These are phyloP conservation scores for Phytophthora europaea DNA, from an alignment of 352 stramenopile genomes.

Conservation along the genomic window DNA sequence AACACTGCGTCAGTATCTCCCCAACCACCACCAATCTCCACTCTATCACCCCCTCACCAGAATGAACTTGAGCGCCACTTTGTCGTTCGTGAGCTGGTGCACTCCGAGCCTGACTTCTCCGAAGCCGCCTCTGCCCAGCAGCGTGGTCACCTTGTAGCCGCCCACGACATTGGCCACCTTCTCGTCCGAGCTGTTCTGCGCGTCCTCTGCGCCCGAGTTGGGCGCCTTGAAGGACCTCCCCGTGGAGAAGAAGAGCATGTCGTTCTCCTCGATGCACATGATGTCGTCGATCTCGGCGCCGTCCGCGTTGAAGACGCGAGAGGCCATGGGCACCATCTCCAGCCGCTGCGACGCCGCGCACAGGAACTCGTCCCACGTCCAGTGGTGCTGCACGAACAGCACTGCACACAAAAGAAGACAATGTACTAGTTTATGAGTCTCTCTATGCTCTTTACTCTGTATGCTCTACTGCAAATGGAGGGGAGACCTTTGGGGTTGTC, in stretches of 20 bases:
- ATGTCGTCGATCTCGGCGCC: slow-evolving; percentile 90
- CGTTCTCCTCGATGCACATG: slow-evolving; percentile 93
- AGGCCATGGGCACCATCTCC: slow-evolving; percentile 86
- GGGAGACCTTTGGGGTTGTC: slow-evolving; percentile 75
- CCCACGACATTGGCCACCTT: slow-evolving; percentile 80
- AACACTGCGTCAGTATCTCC: not conserved
- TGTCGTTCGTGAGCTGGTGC: slow-evolving; percentile 88
- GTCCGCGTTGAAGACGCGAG: slow-evolving; percentile 87
- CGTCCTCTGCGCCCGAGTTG: slow-evolving; percentile 57
- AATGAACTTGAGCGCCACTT: slow-evolving; percentile 91
- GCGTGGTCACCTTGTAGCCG: slow-evolving; percentile 82
- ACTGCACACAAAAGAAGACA: slow-evolving; percentile 38
- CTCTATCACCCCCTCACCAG: slow-evolving; percentile 41
- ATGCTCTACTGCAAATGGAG: no score
- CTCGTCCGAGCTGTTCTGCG: slow-evolving; percentile 49
- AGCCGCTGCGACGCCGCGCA: slow-evolving; percentile 83
- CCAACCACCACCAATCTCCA: not conserved
- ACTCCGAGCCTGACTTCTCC: slow-evolving; percentile 80
- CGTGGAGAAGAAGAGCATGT: slow-evolving; percentile 92
- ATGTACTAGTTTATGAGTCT: not conserved
- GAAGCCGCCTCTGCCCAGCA: slow-evolving; percentile 86
- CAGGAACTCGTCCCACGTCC: slow-evolving; percentile 89
- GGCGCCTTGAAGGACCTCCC: slow-evolving; percentile 83
- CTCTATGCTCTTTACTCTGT: not conserved
- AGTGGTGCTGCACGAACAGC: slow-evolving; percentile 87